phyloP scores from a whole-genome alignment of 306 rosid species.

The Gynostemma pentaphyllum region DNA sequence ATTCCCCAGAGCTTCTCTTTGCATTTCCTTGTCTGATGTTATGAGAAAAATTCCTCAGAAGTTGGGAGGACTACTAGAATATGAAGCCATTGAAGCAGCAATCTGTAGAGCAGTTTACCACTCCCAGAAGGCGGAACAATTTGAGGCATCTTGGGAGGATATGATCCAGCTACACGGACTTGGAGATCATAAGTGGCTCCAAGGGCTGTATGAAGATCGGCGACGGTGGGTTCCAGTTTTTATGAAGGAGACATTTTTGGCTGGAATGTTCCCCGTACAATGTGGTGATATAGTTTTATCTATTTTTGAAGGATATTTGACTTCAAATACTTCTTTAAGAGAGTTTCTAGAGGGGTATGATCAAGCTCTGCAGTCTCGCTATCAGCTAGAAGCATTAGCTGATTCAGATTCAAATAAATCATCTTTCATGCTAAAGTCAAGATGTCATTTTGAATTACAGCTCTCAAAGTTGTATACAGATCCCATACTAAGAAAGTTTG shows the following conservation, averaged over 20 bases:
- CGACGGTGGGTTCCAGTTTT: constrained; percentile 58
- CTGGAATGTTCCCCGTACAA: constrained; percentile 40
- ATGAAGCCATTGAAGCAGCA: constrained; percentile 31
- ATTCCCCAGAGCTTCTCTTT: constrained; percentile 63
- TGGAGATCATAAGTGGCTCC: constrained; percentile 54
- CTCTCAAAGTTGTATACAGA: constrained; percentile 44
- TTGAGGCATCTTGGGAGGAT: constrained; percentile 58
- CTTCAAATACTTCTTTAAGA: constrained; percentile 31
- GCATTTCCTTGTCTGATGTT: constrained; percentile 34
- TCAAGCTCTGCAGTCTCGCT: constrained; percentile 32
- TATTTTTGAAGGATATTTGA: constrained; percentile 33
- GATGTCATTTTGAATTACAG: constrained; percentile 51
- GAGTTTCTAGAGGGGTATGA: constrained; percentile 44
- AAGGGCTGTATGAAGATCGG: constrained; percentile 41
- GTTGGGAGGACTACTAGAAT: constrained; percentile 31
- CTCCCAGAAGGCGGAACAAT: constrained; percentile 47
- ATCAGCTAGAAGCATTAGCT: constrained; percentile 47
- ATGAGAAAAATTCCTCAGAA: constrained; percentile 42
- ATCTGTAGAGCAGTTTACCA: constrained; percentile 35
- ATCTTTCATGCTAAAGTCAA: constrained; percentile 26
- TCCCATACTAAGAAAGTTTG: constrained; percentile 34
- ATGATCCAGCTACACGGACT: constrained; percentile 40
- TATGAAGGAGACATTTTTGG: constrained; percentile 42
- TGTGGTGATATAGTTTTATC: constrained; percentile 31
- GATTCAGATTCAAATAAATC: constrained; percentile 49